These are phyloP conservation scores for Microbotryum intermedium DNA, from an alignment of 1,284 basidiomycete species.

Conservation along the genomic window DNA sequence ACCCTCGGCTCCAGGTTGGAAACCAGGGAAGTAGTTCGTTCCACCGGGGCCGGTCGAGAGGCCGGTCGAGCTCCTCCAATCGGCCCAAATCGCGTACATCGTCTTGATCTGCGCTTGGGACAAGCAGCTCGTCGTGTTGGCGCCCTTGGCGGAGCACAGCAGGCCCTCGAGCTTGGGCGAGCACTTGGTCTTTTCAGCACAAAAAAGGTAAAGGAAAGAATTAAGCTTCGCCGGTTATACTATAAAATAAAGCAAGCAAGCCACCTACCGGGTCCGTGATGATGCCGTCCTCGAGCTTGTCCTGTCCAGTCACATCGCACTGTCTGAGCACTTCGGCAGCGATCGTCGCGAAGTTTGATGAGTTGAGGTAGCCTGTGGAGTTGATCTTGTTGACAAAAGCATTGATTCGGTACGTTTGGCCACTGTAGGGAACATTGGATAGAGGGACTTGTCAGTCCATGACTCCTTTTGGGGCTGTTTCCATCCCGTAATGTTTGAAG, in stretches of 20 bases:
- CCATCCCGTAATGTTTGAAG: slow-evolving; percentile 4
- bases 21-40: slow-evolving; percentile 23
- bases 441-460: not conserved
- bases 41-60: slow-evolving; percentile 1
- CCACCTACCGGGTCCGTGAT: slow-evolving; percentile 23
- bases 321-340: slow-evolving; percentile 27
- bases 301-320: slow-evolving; percentile 31
- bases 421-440: not conserved
- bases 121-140: slow-evolving; percentile 22
- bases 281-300: slow-evolving; percentile 34
- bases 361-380: slow-evolving; percentile 15
- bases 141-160: slow-evolving; percentile 8
- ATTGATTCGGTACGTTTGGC: slow-evolving; percentile 23
- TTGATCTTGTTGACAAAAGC: slow-evolving; percentile 21
- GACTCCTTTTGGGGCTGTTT: slow-evolving; percentile 8
- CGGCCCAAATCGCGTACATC: slow-evolving; percentile 24
- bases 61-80: slow-evolving; percentile 5
- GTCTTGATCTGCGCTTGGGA: slow-evolving; percentile 18
- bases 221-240: too few species aligned
- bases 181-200: slow-evolving; percentile 2
- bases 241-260: too few species aligned
- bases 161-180: slow-evolving; percentile 24
- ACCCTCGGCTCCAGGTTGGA: slow-evolving; percentile 24
- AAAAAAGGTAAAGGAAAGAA: too few species aligned
- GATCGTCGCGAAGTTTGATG: slow-evolving; percentile 23